These are phyloP conservation scores for Kingdonia uniflora DNA, from an alignment of 164 flowering plant species.

Conservation along the genomic window DNA sequence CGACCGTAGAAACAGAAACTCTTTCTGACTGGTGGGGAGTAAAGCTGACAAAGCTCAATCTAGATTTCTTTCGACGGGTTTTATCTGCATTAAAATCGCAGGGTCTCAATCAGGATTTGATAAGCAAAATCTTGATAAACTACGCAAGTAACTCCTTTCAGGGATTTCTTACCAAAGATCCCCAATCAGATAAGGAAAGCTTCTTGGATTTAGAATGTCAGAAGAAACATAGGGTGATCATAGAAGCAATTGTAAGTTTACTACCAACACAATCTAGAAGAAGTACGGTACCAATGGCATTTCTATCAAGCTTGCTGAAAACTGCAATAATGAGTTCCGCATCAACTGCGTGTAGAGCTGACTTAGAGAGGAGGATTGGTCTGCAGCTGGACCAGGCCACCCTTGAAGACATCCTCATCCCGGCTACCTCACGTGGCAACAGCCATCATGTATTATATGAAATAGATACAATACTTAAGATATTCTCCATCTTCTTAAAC, in stretches of 20 bases:
- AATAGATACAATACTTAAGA: slow-evolving; percentile 65
- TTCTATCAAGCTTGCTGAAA: slow-evolving; percentile 80
- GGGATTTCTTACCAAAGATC: slow-evolving; percentile 47
- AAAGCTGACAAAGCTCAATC: slow-evolving; percentile 47
- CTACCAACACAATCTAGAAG: slow-evolving; percentile 84
- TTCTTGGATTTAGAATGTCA: slow-evolving; percentile 46
- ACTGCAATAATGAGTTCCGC: slow-evolving; percentile 57
- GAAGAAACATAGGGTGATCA: slow-evolving; percentile 65
- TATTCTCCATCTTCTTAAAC: slow-evolving; percentile 77
- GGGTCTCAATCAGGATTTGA: slow-evolving; percentile 79
- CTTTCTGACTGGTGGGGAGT: slow-evolving; percentile 94
- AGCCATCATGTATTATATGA: slow-evolving; percentile 57
- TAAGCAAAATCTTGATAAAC: slow-evolving; percentile 68
- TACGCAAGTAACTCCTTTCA: slow-evolving; percentile 80
- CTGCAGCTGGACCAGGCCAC: slow-evolving; percentile 91
- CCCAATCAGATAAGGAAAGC: slow-evolving; percentile 39
- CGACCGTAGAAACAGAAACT: slow-evolving; percentile 41
- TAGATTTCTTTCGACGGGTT: slow-evolving; percentile 87
- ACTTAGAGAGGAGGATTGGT: slow-evolving; percentile 81
- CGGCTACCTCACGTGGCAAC: slow-evolving; percentile 45
- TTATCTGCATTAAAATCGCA: slow-evolving; percentile 68
- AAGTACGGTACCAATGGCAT: slow-evolving; percentile 81
- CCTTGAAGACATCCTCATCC: slow-evolving; percentile 90
- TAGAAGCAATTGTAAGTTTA: slow-evolving; percentile 64
- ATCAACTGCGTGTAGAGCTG: slow-evolving; percentile 65